Base-by-base conservation (phyloP, 495 filamentous ascomycete species). In the Tuber aestivum region DNA sequence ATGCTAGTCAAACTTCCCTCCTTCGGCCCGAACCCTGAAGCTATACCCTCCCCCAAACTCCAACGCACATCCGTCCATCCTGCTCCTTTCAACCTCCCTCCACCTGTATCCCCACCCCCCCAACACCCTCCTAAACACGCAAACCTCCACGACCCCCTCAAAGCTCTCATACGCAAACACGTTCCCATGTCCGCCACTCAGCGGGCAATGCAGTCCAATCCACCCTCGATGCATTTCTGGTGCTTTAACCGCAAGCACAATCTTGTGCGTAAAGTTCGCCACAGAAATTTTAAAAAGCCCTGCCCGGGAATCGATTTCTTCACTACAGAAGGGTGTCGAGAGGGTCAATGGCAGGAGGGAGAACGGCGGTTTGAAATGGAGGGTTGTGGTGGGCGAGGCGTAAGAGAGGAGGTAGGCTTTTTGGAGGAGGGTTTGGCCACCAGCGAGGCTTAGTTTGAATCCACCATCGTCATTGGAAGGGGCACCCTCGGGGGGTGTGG, bases 31-130 rank as follows among this genome's bases (percentile, higher is more conserved):
- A 21, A 79, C 56, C 32, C 61, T 65, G 61, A 79, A 79, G 35
- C 81, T 81, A 74, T 86, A 87, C 14, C 76, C 83, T 0, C 84
- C 86, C 1, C 85, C 86, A 82, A 86, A 87, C 78, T 87, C 86
- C 73, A 87, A 72, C 45, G 85, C 85, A 45, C 81, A 82, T 23
- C 76, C 75, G 44, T 84, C 80, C 74, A 87, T 86, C 38, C 69
- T 68, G 41, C 83, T 83, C 71, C 76, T 81, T 44, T 80, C 74
- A 1, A 84, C 78, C 73, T 83, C 41, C 74, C 77, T 72, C 86
- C 86, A 87, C 35, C 69, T 42, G 1, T 38, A 68, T 77, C 83
- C 81, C 37, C 72, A 77, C 44, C 72, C 81, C 20, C 70, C 73
- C 83, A 83, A 77, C 50, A 69, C 56, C 72, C 80, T 77, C 78